Evolutionary conservation across 2,329 filamentous ascomycete species (phyloP).

Genomic region (Aspergillus ochraceoroseus): DNA sequence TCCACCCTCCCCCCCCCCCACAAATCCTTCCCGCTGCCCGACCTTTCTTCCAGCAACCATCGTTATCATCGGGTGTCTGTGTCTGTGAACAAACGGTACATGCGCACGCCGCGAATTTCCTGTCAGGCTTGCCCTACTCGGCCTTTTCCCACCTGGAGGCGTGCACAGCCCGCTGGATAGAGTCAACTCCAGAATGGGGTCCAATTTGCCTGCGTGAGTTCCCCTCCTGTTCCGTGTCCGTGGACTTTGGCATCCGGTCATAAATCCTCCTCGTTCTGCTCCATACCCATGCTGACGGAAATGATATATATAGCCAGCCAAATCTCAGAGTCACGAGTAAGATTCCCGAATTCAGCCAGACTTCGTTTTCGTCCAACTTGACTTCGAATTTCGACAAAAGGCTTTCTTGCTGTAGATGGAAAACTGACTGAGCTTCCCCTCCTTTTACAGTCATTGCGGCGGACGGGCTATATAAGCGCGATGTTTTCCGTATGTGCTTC

Average conservation of each 20-base stretch:
- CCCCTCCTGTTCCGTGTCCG: too few species aligned
- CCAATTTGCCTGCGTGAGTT: constrained; percentile 61
- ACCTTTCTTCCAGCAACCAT: constrained; percentile 5
- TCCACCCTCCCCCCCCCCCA: constrained; percentile 8
- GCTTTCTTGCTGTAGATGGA: constrained; percentile 8
- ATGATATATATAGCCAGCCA: constrained; percentile 55
- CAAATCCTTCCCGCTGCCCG: background rate
- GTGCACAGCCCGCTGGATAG: constrained; percentile 26
- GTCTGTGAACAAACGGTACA: constrained; percentile 29
- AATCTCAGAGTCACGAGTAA: constrained; percentile 92
- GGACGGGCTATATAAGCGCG: constrained; percentile 96
- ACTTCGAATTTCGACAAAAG: background rate
- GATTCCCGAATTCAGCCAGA: constrained; percentile 17
- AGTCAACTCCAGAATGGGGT: constrained; percentile 48
- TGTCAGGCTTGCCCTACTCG: constrained; percentile 36
- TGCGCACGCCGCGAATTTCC: constrained; percentile 31
- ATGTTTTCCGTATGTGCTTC: constrained; percentile 83
- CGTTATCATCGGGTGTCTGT: constrained; percentile 16
- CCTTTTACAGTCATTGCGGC: constrained; percentile 79
- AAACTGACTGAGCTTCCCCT: constrained; percentile 22
- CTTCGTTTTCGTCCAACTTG: background rate
- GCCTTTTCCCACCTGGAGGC: constrained; percentile 29
- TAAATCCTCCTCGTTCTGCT: background rate
- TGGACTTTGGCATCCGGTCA: too few species aligned
- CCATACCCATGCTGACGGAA: constrained; percentile 20